phyloP scores from a whole-genome alignment of 768 basidiomycete genomes.

The Macrolepiota fuliginosa region DNA sequence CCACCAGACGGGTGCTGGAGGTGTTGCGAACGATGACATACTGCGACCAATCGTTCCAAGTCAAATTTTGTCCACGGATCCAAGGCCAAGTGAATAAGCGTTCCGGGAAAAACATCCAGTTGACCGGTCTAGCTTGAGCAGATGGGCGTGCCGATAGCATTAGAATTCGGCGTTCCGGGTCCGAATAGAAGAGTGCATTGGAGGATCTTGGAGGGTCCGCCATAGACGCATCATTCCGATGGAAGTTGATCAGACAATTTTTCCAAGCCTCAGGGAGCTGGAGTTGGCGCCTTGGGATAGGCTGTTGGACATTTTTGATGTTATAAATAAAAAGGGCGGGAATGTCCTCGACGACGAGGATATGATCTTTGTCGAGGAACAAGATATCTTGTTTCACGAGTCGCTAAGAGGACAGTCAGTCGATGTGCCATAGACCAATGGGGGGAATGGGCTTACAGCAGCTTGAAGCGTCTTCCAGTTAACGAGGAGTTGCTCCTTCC shows the following conservation, averaged over 20 bases:
- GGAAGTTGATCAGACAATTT: constrained; percentile 43
- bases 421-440: not conserved
- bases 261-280: constrained; percentile 56
- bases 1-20: constrained; percentile 23
- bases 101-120: constrained; percentile 57
- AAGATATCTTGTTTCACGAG: constrained; percentile 46
- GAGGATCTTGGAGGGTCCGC: constrained; percentile 25
- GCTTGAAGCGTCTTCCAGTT: constrained; percentile 50
- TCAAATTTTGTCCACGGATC: constrained; percentile 39
- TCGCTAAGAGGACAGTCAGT: constrained; percentile 35
- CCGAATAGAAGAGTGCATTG: constrained; percentile 56
- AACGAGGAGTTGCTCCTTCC: constrained; percentile 43
- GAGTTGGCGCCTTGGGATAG: constrained; percentile 46
- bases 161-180: constrained; percentile 49
- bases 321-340: constrained; percentile 46
- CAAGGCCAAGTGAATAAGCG: constrained; percentile 42
- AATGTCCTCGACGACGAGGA: constrained; percentile 39
- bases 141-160: constrained; percentile 44
- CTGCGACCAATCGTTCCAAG: constrained; percentile 58
- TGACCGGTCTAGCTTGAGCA: constrained; percentile 29
- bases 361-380: constrained; percentile 41
- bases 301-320: constrained; percentile 39
- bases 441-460: constrained; percentile 29
- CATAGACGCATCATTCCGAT: constrained; percentile 43
- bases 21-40: constrained; percentile 46